Evolutionary conservation across 2,329 filamentous ascomycete species (phyloP).

Genomic region (Sporothrix inflata): DNA sequence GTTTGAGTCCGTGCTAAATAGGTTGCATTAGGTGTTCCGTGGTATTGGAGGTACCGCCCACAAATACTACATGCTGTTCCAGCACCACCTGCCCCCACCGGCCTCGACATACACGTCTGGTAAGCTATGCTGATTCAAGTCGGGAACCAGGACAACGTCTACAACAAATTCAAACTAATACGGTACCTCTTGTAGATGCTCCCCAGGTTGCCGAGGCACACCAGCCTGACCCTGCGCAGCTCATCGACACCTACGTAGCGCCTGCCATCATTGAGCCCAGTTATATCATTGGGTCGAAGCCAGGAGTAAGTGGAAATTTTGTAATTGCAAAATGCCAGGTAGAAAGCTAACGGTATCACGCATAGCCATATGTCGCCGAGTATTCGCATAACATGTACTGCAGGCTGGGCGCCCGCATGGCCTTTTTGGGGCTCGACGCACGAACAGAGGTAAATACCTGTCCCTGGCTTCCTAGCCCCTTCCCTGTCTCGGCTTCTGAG

Average conservation of each 20-base stretch:
- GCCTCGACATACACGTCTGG: conserved; percentile 83
- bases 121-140: conserved; percentile 34
- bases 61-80: conserved; percentile 98
- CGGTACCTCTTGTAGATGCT: conserved; percentile 39
- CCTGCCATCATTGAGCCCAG: conserved; percentile 61
- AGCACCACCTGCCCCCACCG: conserved; percentile 88
- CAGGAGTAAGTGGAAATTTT: conserved; percentile 64
- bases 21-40: conserved; percentile 69
- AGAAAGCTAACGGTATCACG: conserved; percentile 34
- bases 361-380: conserved; percentile 85
- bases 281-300: conserved; percentile 76
- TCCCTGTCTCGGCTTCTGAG: neutral
- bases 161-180: too few relatives aligned
- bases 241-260: conserved; percentile 74
- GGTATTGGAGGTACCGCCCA: conserved; percentile 90
- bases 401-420: conserved; percentile 78
- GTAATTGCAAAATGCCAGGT: neutral
- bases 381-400: conserved; percentile 86
- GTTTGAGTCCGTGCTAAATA: neutral
- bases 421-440: conserved; percentile 87
- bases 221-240: conserved; percentile 65
- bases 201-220: conserved; percentile 40
- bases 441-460: conserved; percentile 74
- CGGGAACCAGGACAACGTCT: neutral
- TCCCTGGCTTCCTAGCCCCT: neutral